Base-by-base conservation (phyloP, 495 filamentous ascomycete species). In the Sphaerosporella brunnea region DNA sequence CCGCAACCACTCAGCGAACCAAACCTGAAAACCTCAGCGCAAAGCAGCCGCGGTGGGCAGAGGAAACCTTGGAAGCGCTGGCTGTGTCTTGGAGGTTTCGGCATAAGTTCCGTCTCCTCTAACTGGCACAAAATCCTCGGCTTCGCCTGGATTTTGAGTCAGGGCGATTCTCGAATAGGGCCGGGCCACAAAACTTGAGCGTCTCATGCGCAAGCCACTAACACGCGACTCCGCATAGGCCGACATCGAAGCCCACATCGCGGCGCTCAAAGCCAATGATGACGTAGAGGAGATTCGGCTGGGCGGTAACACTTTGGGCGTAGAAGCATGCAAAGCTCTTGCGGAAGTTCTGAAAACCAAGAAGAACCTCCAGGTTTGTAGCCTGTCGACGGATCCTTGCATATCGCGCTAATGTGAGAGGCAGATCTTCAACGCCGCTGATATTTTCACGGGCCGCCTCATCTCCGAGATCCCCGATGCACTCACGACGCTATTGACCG, bases 371-470 rank as follows among this genome's bases (percentile, higher is more conserved):
- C 71, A 74, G 63, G 79, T 82, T 67, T 47, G 67, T 23, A 30
- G 21, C 15, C 18, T 37, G 16, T 15, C 15, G 16, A 11, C 8
- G 18, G 16, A 10, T 23, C 21, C 36, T 24, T 49, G 40, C 28
- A 38, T 18, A 39, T 46, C 20, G 16, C 26, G 30, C 43, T 46
- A 35, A 46, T 21, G 24, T 34, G 30, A 11, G 26, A 24, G 48
- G 36, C 64, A 87, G 73, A 67, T 79, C 47, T 86, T 84, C 60
- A 88, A 94, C 64, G 68, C 96, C 46, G 87, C 85, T 63, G 90
- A 97, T 63, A 92, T 97, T 68, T 97, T 96, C 67, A 97, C 90
- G 47, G 80, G 81, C 25, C 85, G 90, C 51, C 77, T 97, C 20
- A 77, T 96, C 40, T 80, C 79, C 58, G 90, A 97, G 58, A 96